Conservation (phyloP, 208 protist genomes). For the Sergeia podlipaevii region DNA sequence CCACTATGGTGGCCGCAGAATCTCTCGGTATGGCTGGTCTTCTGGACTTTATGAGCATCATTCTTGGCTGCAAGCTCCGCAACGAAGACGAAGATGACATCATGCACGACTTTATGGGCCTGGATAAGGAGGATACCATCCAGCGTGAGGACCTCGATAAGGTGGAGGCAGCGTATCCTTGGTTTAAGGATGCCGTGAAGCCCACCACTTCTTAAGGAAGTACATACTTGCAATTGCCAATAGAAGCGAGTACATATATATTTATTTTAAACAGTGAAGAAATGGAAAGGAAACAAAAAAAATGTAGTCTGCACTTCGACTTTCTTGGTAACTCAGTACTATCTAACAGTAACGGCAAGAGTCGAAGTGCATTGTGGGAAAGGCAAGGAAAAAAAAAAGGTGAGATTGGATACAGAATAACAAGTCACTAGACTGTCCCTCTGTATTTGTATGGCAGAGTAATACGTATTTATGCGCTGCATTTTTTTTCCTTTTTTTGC, state of each 20-base stretch:
- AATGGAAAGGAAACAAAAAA: not conserved
- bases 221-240: not conserved
- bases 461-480: no score
- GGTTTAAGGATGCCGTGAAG: slow-evolving; percentile 55
- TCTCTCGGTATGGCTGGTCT: slow-evolving; percentile 64
- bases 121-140: slow-evolving; percentile 31
- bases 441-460: no score
- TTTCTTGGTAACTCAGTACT: not conserved
- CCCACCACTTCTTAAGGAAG: slow-evolving; percentile 25
- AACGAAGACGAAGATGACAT: slow-evolving; percentile 43
- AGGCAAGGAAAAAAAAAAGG: no score
- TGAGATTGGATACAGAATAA: no score
- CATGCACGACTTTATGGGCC: slow-evolving; percentile 56
- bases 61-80: slow-evolving; percentile 72
- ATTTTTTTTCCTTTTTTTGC: no score
- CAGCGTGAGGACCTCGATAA: slow-evolving; percentile 37
- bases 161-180: slow-evolving; percentile 43
- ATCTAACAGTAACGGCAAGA: not conserved
- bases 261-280: slow-evolving; percentile 3
- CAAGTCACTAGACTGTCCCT: no score
- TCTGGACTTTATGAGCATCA: slow-evolving; percentile 65
- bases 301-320: no score
- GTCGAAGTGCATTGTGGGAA: no score
- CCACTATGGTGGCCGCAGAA: slow-evolving; percentile 72
- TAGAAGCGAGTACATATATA: slow-evolving; percentile 8